These are phyloP conservation scores for Candida railenensis DNA, from an alignment of 805 yeast genomes.

Conservation along the genomic window DNA sequence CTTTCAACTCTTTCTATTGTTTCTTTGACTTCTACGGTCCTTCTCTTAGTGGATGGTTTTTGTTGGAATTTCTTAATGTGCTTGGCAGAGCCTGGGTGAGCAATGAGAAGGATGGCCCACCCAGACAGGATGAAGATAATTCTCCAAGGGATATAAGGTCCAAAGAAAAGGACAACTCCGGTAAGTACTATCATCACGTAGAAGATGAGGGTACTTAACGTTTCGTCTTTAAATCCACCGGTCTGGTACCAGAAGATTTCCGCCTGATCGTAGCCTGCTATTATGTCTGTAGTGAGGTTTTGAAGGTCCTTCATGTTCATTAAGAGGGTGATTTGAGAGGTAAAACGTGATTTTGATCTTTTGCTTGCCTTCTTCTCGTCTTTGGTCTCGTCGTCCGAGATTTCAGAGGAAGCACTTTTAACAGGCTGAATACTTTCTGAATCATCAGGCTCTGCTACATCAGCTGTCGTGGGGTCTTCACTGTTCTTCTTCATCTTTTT, in stretches of 20 bases:
- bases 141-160: conserved; percentile 65
- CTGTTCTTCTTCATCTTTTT: background rate
- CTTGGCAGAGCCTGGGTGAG: conserved; percentile 59
- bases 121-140: conserved; percentile 52
- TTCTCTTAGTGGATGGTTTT: conserved; percentile 13
- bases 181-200: conserved; percentile 32
- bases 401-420: too few relatives aligned
- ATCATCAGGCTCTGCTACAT: too few relatives aligned
- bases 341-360: conserved; percentile 11
- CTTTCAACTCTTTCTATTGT: conserved; percentile 35
- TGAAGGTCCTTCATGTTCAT: conserved; percentile 76
- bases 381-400: background rate
- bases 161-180: conserved; percentile 41
- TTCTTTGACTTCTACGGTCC: conserved; percentile 25
- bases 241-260: conserved; percentile 60
- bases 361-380: background rate
- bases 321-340: conserved; percentile 42
- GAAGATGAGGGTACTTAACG: conserved; percentile 59
- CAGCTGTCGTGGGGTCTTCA: too few relatives aligned
- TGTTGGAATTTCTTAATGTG: conserved; percentile 16
- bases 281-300: conserved; percentile 54
- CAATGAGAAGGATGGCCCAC: conserved; percentile 52
- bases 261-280: conserved; percentile 47
- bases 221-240: conserved; percentile 72
- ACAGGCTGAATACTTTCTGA: too few relatives aligned